A percentile compares a stretch with the other conserved stretches of the same genome.
These are phyloP conservation scores for Leccinum sublutescens DNA, from an alignment of 768 basidiomycete genomes.

Conservation along the genomic window DNA sequence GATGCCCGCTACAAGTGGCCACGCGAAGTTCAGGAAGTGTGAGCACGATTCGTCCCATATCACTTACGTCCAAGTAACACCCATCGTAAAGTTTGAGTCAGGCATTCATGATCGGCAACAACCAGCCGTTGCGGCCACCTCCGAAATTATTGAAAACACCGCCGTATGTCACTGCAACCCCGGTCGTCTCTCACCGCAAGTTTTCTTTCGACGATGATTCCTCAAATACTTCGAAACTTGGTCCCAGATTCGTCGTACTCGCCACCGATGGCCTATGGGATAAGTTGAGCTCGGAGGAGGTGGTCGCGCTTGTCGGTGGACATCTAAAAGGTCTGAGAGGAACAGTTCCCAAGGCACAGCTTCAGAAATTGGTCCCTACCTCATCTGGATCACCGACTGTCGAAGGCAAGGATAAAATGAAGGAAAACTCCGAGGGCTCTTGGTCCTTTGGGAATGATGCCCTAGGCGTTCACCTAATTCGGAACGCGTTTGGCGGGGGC, in stretches of 20 bases:
- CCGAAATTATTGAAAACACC: slow-evolving; percentile 76
- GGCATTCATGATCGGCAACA: slow-evolving; percentile 66
- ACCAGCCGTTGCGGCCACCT: slow-evolving; percentile 54
- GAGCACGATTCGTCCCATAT: slow-evolving; percentile 25
- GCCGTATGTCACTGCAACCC: slow-evolving; percentile 86
- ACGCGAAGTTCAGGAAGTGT: slow-evolving; percentile 69
- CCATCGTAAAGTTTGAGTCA: slow-evolving; percentile 47
- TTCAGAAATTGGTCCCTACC: slow-evolving; percentile 57
- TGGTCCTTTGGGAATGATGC: slow-evolving; percentile 85
- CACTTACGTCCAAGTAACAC: not conserved
- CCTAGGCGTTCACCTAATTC: slow-evolving; percentile 76
- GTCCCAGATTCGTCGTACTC: slow-evolving; percentile 74
- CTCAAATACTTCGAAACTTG: slow-evolving; percentile 21
- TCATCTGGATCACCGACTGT: slow-evolving; percentile 50
- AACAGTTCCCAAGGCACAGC: slow-evolving; percentile 53
- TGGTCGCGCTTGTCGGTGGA: slow-evolving; percentile 83
- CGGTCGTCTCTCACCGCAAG: slow-evolving; percentile 78
- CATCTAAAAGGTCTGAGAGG: slow-evolving; percentile 74
- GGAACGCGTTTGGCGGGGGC: slow-evolving; percentile 91
- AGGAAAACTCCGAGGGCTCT: slow-evolving; percentile 40
- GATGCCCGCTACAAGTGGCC: slow-evolving; percentile 92
- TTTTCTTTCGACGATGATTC: slow-evolving; percentile 46
- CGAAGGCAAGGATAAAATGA: slow-evolving; percentile 57
- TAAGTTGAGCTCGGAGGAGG: slow-evolving; percentile 74
- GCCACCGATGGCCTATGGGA: slow-evolving; percentile 89